Evolutionary conservation across 2,329 filamentous ascomycete species (phyloP), one percentile per base, ranked within the genome.

Genomic region (Alternaria ventricosa): DNA sequence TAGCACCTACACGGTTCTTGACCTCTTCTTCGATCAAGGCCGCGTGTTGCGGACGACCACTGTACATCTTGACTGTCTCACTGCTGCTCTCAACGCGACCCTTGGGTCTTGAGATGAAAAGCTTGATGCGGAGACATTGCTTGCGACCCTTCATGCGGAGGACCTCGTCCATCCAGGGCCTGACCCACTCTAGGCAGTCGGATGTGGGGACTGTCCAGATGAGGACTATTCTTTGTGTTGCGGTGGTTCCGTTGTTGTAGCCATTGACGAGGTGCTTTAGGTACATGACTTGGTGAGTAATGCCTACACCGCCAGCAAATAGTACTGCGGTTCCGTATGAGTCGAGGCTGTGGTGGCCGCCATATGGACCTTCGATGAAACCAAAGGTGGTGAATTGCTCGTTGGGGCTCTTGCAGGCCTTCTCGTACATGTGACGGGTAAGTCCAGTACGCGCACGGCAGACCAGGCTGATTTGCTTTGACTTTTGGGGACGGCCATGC

Each of bases 201-300:
- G 90, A 90, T 72, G 87, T 91, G 72, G 92, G 92, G 61, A 95
- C 91, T 53, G 89, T 89, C 92, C 92, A 95, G 44, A 94, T 88
- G 23, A 95, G 85, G 6, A 93, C 84, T 54, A 94, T 85, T 76
- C 89, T 91, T 66, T 90, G 88, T 1, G 90, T 88, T 1, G 91
- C 90, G 6, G 91, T 89, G 0, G 89, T 92, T 61, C 89, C 89
- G 66, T 90, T 88, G 64, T 86, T 85, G 77, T 87, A 92, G 43
- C 91, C 90, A 6, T 85, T 83, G 27, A 94, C 87, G 1, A 95
- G 86, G 67, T 93, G 88, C 61, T 90, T 88, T 43, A 94, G 87
- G 76, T 92, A 91, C 56, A 90, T 90, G 25, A 94, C 88, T 67
- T 91, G 90, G 71, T 95, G 92, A 1, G 92, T 93, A 71, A 95